Percentiles rank a stretch among this genome's conserved stretches.
Conservation (phyloP, 768 basidiomycete species). For the Trametes punicea region DNA sequence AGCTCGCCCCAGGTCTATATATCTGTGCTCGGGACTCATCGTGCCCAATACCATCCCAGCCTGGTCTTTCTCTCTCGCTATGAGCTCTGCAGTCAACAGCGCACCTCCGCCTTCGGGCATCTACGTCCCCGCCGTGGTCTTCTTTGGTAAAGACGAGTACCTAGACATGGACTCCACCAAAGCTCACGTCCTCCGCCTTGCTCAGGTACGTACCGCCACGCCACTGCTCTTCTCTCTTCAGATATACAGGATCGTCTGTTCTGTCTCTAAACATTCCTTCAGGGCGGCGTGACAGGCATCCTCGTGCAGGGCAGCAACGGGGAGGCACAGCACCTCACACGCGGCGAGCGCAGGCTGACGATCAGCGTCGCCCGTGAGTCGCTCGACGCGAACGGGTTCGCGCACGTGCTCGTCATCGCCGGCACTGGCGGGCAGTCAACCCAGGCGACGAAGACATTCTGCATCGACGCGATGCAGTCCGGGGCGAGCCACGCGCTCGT, state of each 20-base stretch:
- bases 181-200: constrained; percentile 70
- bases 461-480: constrained; percentile 70
- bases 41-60: no score
- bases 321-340: constrained; percentile 73
- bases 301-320: constrained; percentile 74
- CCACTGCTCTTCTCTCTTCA: not conserved
- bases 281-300: constrained; percentile 74
- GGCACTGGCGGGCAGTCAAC: constrained; percentile 84
- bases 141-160: constrained; percentile 65
- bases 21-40: no score
- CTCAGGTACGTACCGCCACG: constrained; percentile 44
- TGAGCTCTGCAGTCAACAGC: constrained; percentile 12
- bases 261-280: constrained; percentile 21
- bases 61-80: no score
- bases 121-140: constrained; percentile 78
- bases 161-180: constrained; percentile 65
- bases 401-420: constrained; percentile 66
- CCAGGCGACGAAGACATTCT: constrained; percentile 68
- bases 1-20: not conserved
- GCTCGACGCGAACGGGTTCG: constrained; percentile 68
- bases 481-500: constrained; percentile 83
- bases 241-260: not conserved
- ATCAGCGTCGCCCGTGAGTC: constrained; percentile 67
- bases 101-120: constrained; percentile 60
- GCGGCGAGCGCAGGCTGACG: constrained; percentile 62